Conservation (phyloP, 2,329 filamentous ascomycete species). For the Metarhizium humberi region DNA sequence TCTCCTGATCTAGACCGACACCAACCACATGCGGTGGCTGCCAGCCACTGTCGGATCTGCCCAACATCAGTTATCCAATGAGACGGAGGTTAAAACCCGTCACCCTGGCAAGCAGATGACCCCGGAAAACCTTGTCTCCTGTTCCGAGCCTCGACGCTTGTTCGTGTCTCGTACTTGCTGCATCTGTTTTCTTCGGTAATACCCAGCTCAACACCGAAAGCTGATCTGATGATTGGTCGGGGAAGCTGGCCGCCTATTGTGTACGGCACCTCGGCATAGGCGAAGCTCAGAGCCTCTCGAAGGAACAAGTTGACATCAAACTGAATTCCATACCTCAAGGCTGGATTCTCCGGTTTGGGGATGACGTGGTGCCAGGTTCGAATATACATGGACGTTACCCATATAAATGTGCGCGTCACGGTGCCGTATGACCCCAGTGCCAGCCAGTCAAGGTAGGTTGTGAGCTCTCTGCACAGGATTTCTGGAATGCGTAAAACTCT, state of each 20-base stretch:
- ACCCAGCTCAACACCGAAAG: constrained; percentile 10
- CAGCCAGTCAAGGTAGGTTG: constrained; percentile 24
- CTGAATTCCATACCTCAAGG: constrained; percentile 6
- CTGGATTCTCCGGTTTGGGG: constrained; percentile 1
- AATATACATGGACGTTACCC: constrained; percentile 19
- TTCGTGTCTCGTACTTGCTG: neutral
- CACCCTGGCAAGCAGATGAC: neutral
- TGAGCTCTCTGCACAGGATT: constrained; percentile 11
- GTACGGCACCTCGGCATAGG: constrained; percentile 19
- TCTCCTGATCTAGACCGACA: no score
- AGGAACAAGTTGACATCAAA: constrained; percentile 20
- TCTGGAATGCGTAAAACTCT: constrained; percentile 16
- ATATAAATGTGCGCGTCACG: constrained; percentile 18
- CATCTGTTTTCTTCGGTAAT: neutral
- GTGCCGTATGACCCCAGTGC: constrained; percentile 13
- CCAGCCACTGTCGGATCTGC: no score
- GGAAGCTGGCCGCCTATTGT: constrained; percentile 20
- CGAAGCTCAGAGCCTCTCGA: constrained; percentile 18
- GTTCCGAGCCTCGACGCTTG: neutral
- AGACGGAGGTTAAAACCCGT: no score
- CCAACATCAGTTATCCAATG: no score
- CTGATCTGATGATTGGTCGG: constrained; percentile 18
- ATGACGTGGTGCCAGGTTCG: constrained; percentile 17
- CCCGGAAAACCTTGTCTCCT: neutral
- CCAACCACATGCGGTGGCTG: no score